Percentiles rank a stretch among this genome's conserved stretches.
phyloP scores from a whole-genome alignment of 2,329 filamentous ascomycete genomes.

The Ceratocystiopsis sp. region DNA sequence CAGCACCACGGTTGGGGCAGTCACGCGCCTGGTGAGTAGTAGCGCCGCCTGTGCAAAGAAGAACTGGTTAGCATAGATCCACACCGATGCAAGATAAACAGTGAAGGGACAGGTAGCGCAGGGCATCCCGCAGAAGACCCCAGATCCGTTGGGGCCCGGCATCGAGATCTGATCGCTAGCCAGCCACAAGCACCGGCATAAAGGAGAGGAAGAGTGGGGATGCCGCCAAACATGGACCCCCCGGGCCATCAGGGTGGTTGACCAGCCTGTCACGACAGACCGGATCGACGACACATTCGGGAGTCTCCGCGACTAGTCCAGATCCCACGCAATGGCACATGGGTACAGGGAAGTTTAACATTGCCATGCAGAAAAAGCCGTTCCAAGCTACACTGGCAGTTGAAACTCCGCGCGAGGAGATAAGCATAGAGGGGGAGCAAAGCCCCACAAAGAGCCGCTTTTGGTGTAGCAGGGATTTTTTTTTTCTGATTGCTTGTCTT shows the following conservation, averaged over 20 bases:
- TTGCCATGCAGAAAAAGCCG: no score
- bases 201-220: not conserved
- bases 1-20: slow-evolving; percentile 68
- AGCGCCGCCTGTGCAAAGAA: slow-evolving; percentile 43
- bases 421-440: no score
- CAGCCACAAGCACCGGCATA: not conserved
- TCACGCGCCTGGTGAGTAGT: slow-evolving; percentile 66
- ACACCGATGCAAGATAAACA: slow-evolving; percentile 4
- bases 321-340: not conserved
- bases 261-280: not conserved
- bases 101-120: no score
- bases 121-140: no score
- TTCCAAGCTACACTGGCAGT: no score
- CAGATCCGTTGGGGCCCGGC: no score
- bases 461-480: no score
- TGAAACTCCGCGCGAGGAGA: no score
- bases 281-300: not conserved
- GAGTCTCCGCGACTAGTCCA: slow-evolving; percentile 6
- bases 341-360: not conserved
- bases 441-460: no score
- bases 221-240: slow-evolving; percentile 3
- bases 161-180: not conserved
- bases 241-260: slow-evolving; percentile 9
- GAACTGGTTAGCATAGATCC: slow-evolving; percentile 14
- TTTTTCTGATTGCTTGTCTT: no score